Conservation (phyloP, 208 protist species). For the Vickermania ingenoplastis region DNA sequence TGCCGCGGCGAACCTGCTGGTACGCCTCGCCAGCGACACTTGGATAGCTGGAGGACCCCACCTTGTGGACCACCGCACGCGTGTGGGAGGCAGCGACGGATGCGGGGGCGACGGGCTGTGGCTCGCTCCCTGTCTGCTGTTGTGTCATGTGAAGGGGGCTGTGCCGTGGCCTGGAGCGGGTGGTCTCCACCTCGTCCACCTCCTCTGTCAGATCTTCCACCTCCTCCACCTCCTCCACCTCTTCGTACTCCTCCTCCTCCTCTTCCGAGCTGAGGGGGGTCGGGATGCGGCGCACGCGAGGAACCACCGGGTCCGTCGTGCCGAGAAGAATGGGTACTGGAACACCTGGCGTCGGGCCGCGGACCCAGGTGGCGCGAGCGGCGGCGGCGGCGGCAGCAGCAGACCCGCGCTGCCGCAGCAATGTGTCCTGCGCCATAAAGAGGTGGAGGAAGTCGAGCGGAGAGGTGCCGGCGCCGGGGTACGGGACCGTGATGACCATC, state of each 20-base stretch:
- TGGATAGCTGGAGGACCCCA: too few species aligned
- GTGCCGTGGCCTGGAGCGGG: too few species aligned
- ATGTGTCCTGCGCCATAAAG: not conserved
- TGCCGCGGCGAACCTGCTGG: too few species aligned
- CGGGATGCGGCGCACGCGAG: not conserved
- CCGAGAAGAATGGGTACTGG: not conserved
- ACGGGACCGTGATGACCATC: not conserved
- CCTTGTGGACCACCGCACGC: too few species aligned
- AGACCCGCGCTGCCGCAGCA: conserved; percentile 1
- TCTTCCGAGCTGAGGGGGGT: not conserved
- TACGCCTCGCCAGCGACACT: too few species aligned
- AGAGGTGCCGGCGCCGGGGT: not conserved
- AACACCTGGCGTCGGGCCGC: not conserved
- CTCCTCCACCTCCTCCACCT: not conserved
- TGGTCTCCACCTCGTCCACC: too few species aligned
- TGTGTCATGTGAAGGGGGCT: too few species aligned
- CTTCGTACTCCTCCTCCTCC: not conserved
- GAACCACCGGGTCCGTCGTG: not conserved
- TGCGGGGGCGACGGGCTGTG: too few species aligned
- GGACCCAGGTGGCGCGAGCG: not conserved
- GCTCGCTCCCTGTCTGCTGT: too few species aligned
- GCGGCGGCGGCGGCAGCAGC: conserved; percentile 1
- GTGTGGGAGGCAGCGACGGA: too few species aligned
- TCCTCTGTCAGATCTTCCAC: not conserved
- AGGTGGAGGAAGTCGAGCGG: not conserved